Evolutionary conservation across 768 basidiomycete species (phyloP).

Genomic region (Rubroboletus pulcherrimus): DNA sequence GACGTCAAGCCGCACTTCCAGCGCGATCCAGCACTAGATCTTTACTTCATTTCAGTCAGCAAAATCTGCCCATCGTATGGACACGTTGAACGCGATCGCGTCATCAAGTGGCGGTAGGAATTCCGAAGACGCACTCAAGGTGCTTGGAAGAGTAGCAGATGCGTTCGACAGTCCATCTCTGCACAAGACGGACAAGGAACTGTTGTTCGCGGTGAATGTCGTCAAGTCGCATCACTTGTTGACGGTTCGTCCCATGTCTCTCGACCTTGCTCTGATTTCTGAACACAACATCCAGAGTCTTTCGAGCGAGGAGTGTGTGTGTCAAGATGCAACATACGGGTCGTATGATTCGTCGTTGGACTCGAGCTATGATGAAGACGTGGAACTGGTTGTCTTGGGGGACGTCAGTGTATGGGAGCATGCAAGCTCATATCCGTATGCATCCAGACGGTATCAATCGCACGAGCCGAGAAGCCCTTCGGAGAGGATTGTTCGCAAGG

Average conservation of each 20-base stretch:
- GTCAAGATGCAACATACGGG: not conserved
- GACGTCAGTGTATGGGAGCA: constrained; percentile 15
- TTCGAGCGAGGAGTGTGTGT: constrained; percentile 16
- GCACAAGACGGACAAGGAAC: constrained; percentile 18
- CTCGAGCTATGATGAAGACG: constrained; percentile 16
- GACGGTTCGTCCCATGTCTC: constrained; percentile 14
- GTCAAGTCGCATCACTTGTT: constrained; percentile 21
- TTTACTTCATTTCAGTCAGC: not conserved
- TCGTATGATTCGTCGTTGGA: constrained; percentile 14
- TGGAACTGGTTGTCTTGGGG: constrained; percentile 13
- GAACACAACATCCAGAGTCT: constrained; percentile 4
- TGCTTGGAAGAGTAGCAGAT: constrained; percentile 28
- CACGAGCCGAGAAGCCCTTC: constrained; percentile 1
- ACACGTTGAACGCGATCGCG: not conserved
- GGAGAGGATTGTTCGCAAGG: constrained; percentile 10
- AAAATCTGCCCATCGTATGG: constrained; percentile 4
- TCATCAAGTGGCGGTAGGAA: not conserved
- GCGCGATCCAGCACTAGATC: not conserved
- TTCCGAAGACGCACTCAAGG: constrained; percentile 16
- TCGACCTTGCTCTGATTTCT: not conserved
- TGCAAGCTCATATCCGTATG: constrained; percentile 13
- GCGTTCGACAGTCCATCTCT: constrained; percentile 27
- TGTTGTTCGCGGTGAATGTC: constrained; percentile 20
- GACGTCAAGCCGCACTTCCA: not conserved
- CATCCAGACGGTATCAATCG: not conserved